Evolutionary conservation across 2,329 filamentous ascomycete species (phyloP).

Genomic region (Tolypocladium endophyticum): DNA sequence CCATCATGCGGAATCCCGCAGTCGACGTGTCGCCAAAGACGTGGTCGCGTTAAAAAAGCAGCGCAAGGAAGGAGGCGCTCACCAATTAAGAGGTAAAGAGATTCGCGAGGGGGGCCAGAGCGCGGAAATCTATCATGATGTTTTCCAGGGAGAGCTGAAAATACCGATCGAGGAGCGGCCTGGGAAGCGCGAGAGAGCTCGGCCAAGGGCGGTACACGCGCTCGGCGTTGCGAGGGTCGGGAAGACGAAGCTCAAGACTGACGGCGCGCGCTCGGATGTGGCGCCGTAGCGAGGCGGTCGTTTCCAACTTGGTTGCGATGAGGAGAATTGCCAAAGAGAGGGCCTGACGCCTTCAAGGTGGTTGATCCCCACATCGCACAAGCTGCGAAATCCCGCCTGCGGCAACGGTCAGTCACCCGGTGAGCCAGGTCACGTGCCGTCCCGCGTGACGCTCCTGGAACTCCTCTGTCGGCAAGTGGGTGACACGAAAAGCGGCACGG

Average conservation of each 20-base stretch:
- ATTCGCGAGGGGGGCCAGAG: conserved; percentile 17
- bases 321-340: neutral
- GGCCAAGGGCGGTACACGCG: neutral
- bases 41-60: neutral
- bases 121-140: conserved; percentile 32
- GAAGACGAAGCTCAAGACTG: neutral
- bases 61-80: conserved; percentile 10
- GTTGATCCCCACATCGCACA: neutral
- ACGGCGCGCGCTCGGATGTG: neutral
- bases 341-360: neutral
- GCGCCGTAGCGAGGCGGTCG: neutral
- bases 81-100: conserved; percentile 31
- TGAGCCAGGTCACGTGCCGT: conserved; percentile 1
- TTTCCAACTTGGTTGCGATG: neutral
- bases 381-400: conserved; percentile 1
- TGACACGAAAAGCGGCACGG: no score
- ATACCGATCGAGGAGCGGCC: conserved; percentile 6
- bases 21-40: neutral
- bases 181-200: neutral
- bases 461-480: neutral
- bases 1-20: neutral
- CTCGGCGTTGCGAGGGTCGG: neutral
- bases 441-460: neutral
- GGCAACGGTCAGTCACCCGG: neutral
- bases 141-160: conserved; percentile 16